Conservation (phyloP, 2,329 filamentous ascomycete species). For the Escovopsis weberi region DNA sequence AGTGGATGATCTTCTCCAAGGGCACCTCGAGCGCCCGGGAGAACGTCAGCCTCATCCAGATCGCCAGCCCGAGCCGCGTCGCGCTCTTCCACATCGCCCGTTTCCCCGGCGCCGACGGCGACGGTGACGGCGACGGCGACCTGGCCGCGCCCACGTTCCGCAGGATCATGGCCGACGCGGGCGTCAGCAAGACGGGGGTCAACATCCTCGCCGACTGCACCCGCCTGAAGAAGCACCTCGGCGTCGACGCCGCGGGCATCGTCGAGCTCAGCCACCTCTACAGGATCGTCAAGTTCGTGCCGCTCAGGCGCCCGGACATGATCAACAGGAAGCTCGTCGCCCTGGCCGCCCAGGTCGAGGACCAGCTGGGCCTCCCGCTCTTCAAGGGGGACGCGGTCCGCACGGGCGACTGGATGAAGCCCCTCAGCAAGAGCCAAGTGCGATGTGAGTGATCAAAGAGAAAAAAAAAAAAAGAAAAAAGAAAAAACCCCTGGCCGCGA, state of each 20-base stretch:
- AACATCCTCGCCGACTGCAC: constrained; percentile 56
- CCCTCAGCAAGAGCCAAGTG: constrained; percentile 50
- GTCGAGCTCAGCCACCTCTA: constrained; percentile 77
- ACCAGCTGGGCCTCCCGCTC: constrained; percentile 58
- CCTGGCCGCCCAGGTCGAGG: constrained; percentile 54
- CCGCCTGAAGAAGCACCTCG: constrained; percentile 51
- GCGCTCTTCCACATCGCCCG: constrained; percentile 69
- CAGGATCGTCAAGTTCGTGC: constrained; percentile 56
- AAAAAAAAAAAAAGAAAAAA: neutral
- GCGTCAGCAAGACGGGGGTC: constrained; percentile 64
- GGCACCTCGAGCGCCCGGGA: constrained; percentile 35
- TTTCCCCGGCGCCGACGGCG: constrained; percentile 24
- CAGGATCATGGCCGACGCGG: constrained; percentile 54
- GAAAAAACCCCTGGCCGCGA: no score
- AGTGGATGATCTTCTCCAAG: constrained; percentile 52
- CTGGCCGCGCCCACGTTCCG: constrained; percentile 59
- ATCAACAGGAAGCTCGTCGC: constrained; percentile 55
- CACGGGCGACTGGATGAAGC: constrained; percentile 57
- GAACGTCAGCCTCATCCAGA: constrained; percentile 69
- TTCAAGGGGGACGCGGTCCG: constrained; percentile 59
- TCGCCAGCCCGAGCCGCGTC: constrained; percentile 63
- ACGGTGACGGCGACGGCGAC: constrained; percentile 23
- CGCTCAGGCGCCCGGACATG: constrained; percentile 30
- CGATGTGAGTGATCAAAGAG: constrained; percentile 38
- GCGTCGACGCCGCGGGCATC: constrained; percentile 48